Percentiles rank a stretch among this genome's conserved stretches.
Evolutionary conservation across 345 rosid genomes (phyloP).

Genomic region (Citrus maxima): DNA sequence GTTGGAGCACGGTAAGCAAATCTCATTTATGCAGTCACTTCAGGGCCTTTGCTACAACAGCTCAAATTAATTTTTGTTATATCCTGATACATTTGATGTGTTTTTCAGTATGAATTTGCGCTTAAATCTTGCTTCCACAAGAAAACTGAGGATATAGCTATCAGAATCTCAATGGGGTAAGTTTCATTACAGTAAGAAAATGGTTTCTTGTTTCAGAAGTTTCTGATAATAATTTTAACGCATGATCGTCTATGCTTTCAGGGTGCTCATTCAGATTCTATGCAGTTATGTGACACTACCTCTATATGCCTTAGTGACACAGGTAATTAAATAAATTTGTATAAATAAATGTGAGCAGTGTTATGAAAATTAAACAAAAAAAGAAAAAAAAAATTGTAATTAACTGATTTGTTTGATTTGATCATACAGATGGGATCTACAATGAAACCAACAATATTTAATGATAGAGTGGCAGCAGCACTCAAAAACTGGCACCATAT

Average conservation of each 20-base stretch:
- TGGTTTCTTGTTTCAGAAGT: neutral
- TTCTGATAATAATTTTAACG: neutral
- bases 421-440: constrained; percentile 73
- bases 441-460: constrained; percentile 84
- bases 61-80: too few relatives aligned
- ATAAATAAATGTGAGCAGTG: neutral
- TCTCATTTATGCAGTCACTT: neutral
- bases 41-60: neutral
- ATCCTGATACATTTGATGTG: neutral
- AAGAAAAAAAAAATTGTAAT: neutral
- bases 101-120: constrained; percentile 59
- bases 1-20: constrained; percentile 64
- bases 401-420: neutral
- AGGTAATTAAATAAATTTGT: constrained; percentile 40
- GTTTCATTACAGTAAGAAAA: neutral
- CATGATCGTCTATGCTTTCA: constrained; percentile 26
- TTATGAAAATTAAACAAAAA: neutral
- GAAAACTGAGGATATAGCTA: constrained; percentile 41
- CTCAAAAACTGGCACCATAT: constrained; percentile 70
- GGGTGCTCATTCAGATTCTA: constrained; percentile 69
- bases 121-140: constrained; percentile 57
- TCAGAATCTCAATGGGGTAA: constrained; percentile 83
- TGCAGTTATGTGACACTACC: constrained; percentile 98
- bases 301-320: constrained; percentile 94
- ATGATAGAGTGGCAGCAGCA: constrained; percentile 71